Conservation (phyloP, 2,329 filamentous ascomycete species). For the Claviceps sp. region DNA sequence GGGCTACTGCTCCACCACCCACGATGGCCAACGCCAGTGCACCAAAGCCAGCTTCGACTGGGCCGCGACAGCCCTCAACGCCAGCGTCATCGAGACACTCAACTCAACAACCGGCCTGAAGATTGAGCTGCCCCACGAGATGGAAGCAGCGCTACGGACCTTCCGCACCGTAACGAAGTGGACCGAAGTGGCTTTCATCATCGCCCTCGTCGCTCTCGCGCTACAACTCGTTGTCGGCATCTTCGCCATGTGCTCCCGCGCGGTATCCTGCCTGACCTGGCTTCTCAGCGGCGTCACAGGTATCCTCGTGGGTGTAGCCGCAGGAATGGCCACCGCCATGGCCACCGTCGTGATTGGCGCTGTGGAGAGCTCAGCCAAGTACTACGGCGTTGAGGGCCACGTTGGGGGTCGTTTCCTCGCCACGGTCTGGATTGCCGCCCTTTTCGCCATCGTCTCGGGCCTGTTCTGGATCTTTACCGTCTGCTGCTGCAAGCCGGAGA, state of each 20-base stretch:
- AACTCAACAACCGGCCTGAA: conserved; percentile 34
- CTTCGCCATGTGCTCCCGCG: conserved; percentile 70
- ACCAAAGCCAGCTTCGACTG: conserved; percentile 60
- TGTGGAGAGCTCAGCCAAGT: conserved; percentile 40
- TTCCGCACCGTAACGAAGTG: conserved; percentile 67
- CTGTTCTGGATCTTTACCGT: conserved; percentile 86
- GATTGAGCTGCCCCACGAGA: conserved; percentile 51
- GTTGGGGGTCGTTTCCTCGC: conserved; percentile 60
- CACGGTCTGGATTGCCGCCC: conserved; percentile 66
- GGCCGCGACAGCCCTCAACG: conserved; percentile 60
- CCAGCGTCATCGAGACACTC: conserved; percentile 40
- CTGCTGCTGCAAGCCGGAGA: conserved; percentile 68
- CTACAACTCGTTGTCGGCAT: conserved; percentile 66
- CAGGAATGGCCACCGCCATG: conserved; percentile 61
- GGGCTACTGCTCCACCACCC: conserved; percentile 64
- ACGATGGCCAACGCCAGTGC: conserved; percentile 47
- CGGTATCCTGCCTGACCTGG: conserved; percentile 71
- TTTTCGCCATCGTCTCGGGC: conserved; percentile 59
- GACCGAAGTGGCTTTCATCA: conserved; percentile 71
- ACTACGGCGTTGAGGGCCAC: conserved; percentile 55
- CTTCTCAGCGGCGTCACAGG: conserved; percentile 55
- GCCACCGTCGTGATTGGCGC: conserved; percentile 52
- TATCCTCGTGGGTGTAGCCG: conserved; percentile 43
- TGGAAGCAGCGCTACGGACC: conserved; percentile 53
- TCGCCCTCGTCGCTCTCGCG: conserved; percentile 56